Evolutionary conservation across 1,284 basidiomycete genomes (phyloP), one percentile per base, ranked within the genome.

Genomic region (Cutaneotrichosporon curvatum): DNA sequence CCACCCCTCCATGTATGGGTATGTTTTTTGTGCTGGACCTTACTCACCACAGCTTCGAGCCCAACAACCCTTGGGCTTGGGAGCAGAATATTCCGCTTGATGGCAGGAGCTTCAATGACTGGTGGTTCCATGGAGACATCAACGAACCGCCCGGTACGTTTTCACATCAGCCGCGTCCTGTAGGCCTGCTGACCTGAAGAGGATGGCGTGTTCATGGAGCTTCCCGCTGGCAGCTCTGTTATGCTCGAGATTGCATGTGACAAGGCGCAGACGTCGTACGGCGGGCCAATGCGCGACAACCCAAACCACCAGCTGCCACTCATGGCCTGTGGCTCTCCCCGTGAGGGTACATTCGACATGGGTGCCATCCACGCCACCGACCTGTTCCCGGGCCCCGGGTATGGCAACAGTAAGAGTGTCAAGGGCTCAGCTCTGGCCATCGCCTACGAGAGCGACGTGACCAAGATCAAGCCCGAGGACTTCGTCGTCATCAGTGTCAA

Each of bases 401-500:
- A 19, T 7, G 42, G 34, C 20, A 6, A 45, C 20, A 20, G 31
- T 22, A 43, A 35, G 20, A 37, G 43, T 12, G 32, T 51, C 40
- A 51, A 47, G 40, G 49, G 49, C 28, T 6, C 25, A 2, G 43
- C n/a, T 12, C 20, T 86, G 31, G 81, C 77, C 4, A 85, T 87
- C 53, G 78, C 81, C 6, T 85, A 87, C 73, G 80, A 83, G 61
- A 56, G 59, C 47, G 74, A 85, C 57, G 75, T 73, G 8, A 67
- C 62, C 1, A 57, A 74, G 0, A 74, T 85, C 12, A 63, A 78
- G 57, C 83, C 82, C 0, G 77, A 76, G 36, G 82, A 85, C 67
- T 81, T 86, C 53, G 74, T 76, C 4, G 70, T 87, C n/a, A 85
- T 86, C 69, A 81, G 78, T 50, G 76, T 83, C 23, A 85, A 85